phyloP scores from a whole-genome alignment of 768 basidiomycete species.

The Tylopilus balloui region DNA sequence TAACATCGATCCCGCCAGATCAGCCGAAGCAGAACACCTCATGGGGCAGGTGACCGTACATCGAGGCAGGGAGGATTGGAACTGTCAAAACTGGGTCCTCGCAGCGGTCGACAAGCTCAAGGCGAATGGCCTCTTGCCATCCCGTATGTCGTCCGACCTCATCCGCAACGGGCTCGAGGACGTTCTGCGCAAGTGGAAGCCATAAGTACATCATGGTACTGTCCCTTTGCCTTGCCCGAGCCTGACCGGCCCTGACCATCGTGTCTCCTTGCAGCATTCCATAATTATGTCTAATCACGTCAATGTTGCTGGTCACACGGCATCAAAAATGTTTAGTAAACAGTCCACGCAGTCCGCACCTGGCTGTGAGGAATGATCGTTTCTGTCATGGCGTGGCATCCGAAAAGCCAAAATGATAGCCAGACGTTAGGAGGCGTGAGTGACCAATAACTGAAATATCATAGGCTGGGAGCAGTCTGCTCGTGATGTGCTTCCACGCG shows the following conservation, averaged over 20 bases:
- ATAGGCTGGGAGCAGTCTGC: not conserved
- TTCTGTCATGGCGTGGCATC: not conserved
- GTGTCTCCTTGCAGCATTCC: not conserved
- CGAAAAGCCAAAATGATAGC: not conserved
- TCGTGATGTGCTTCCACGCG: not conserved
- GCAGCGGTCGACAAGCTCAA: slow-evolving; percentile 24
- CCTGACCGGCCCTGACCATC: slow-evolving; percentile 12
- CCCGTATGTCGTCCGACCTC: slow-evolving; percentile 15
- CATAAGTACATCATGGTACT: slow-evolving; percentile 5
- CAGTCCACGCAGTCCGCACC: not conserved
- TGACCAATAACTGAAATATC: too few species aligned
- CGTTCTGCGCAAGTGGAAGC: slow-evolving; percentile 22
- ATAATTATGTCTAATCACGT: not conserved
- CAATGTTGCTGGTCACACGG: not conserved
- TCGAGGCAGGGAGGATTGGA: slow-evolving; percentile 31
- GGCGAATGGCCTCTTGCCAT: slow-evolving; percentile 12
- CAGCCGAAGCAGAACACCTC: slow-evolving; percentile 15
- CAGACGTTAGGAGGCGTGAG: too few species aligned
- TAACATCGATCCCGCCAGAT: slow-evolving; percentile 14
- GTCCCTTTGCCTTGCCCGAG: not conserved
- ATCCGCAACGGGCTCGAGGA: slow-evolving; percentile 24
- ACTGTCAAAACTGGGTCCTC: slow-evolving; percentile 30
- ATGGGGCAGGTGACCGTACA: slow-evolving; percentile 23
- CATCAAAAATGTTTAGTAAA: slow-evolving; percentile 1
- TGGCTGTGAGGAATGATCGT: too few species aligned